Base-by-base conservation (phyloP, 2,329 filamentous ascomycete genomes). In the Sclerotinia spermophila region DNA sequence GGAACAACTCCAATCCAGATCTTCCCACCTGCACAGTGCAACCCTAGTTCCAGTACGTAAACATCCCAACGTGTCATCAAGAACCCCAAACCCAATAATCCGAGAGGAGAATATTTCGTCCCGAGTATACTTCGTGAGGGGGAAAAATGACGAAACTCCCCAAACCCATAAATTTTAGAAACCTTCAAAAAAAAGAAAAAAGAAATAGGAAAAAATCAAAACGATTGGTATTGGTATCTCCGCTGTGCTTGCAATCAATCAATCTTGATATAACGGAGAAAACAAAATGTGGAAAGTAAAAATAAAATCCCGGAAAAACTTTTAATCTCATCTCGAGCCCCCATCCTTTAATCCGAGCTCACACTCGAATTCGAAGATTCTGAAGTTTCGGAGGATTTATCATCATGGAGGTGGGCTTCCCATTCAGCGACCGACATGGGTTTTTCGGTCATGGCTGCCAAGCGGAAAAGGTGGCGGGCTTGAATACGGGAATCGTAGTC, bases 391-490 rank as follows among this genome's bases (percentile, higher is more conserved):
- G 67, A 69, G 15, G 35, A 44, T 65, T 64, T 65, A n/a, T 69
- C 67, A 21, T 69, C 67, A 24, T 69, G 45, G 10, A 69, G 45
- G 35, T 69, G 67, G 24, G 67, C 67, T 56, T 73, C 51, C 66
- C 70, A 71, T 44, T 77, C 75, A 24, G 73, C 73, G 48, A 82
- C 82, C 7, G 83, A 82, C 70, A 85, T 82, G 2, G 84, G 84
- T 72, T 84, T 81, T 77, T 85, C 84, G 30, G 81, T 83, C 78
- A 85, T 80, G 15, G 83, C 82, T 74, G 80, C 80, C 40, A 85
- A 79, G n/a, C 83, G 83, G 79, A 85, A 85, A 61, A 85, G 82
- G 74, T 85, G 84, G 59, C 83, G 79, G 53, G 83, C 79, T 75
- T 83, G 82, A 3, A 81, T 82, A 60, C 81, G 80, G 56, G 81